Base-by-base conservation (phyloP, 1,139 yeast genomes). In the Candida sp. region DNA sequence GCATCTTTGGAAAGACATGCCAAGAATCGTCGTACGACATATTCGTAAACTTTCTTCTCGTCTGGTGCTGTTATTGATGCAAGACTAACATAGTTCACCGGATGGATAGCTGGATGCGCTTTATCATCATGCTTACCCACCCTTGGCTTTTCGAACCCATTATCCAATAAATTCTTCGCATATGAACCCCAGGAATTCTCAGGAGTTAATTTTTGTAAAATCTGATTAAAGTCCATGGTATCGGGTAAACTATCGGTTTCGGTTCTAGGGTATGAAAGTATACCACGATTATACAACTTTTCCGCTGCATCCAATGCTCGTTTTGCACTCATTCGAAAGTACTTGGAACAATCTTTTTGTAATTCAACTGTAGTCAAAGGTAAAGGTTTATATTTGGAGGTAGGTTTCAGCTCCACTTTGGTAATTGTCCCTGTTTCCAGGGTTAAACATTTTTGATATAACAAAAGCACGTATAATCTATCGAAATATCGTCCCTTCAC, bases 41-140 rank as follows among this genome's bases (percentile, higher is more conserved):
- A 90, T 57, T 89, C 96, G 60, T 91, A 93, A 0, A 95, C 93
- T 49, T 79, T 82, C 55, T 77, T 77, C 51, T 87, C 87, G 39
- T 75, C 78, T 1, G 71, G 68, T 5, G 66, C 66, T 21, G 69
- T 55, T 4, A 70, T 63, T 5, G 61, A 44, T 12, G 61, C 62
- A 32, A 70, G 60, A 2, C 68, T 60, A 3, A 68, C 73, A 48
- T 61, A 73, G 35, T 77, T 73, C 12, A 93, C 84, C 0, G 99
- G 99, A 60, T 95, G 98, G 47, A 95, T 95, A 0, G 99, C 98
- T 3, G 99, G 99, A 75, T 95, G 99, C 21, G 99, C 98, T 57
- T 89, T 84, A 66, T 95, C 99, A 57, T 91, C 89, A 55, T 87
- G 84, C 21, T 70, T 73, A 1, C 99, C 99, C 35, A 73, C 73